phyloP scores from a whole-genome alignment of 2,329 filamentous ascomycete genomes.

The Trichoderma atrobrunneum region DNA sequence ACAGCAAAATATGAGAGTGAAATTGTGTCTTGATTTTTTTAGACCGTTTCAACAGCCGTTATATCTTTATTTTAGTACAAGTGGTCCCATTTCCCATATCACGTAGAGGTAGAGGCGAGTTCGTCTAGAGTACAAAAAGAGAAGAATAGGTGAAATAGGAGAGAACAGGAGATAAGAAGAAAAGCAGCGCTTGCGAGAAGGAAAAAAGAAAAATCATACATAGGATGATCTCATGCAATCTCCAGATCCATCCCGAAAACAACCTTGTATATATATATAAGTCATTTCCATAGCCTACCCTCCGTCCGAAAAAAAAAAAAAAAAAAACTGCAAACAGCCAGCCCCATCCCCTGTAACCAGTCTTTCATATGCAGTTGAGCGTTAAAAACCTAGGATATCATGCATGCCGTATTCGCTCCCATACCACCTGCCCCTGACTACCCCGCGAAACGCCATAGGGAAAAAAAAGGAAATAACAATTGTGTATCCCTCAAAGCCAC shows the following conservation, averaged over 20 bases:
- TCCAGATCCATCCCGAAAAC: background rate
- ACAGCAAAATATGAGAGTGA: background rate
- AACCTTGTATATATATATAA: background rate
- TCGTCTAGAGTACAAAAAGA: conserved; percentile 16
- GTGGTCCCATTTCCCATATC: background rate
- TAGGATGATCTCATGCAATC: background rate
- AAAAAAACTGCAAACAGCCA: background rate
- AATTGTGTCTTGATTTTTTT: background rate
- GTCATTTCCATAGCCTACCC: background rate
- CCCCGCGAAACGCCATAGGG: conserved; percentile 17
- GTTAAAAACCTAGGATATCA: conserved; percentile 19
- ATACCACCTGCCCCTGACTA: conserved; percentile 1
- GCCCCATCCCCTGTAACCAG: conserved; percentile 6
- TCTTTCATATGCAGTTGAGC: conserved; percentile 16
- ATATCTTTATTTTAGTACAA: background rate
- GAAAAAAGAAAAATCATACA: background rate
- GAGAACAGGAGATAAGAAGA: background rate
- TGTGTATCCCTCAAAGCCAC: background rate
- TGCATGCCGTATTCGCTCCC: conserved; percentile 12
- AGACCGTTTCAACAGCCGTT: background rate
- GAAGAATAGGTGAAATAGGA: background rate
- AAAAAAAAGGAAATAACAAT: background rate
- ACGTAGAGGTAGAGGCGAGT: conserved; percentile 16
- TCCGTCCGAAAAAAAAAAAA: background rate
- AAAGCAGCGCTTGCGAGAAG: background rate